Evolutionary conservation across 306 rosid genomes (phyloP).

Genomic region (Ochetophila trinervis): DNA sequence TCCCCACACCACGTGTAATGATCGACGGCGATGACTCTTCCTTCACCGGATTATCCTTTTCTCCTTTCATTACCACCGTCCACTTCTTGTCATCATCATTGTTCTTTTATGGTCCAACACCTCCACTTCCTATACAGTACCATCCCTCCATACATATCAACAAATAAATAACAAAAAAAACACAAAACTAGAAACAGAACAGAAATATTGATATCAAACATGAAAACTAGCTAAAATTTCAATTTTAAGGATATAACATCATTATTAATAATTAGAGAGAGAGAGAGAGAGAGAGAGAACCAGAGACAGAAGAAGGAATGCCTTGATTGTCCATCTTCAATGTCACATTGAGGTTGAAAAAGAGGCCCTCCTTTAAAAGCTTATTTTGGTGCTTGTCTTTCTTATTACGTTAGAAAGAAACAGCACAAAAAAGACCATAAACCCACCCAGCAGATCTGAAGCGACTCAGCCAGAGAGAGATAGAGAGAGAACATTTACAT

Average conservation of each 20-base stretch:
- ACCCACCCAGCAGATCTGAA: constrained; percentile 1
- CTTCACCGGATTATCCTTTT: constrained; percentile 18
- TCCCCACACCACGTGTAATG: constrained; percentile 22
- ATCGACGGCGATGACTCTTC: constrained; percentile 26
- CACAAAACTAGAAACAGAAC: not conserved
- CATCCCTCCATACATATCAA: not conserved
- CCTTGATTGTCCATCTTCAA: constrained; percentile 13
- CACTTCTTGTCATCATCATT: constrained; percentile 26
- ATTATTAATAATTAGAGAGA: no score
- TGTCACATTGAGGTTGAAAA: constrained; percentile 1
- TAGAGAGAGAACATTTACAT: not conserved
- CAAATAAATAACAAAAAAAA: not conserved
- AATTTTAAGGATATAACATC: not conserved
- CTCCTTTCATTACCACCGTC: constrained; percentile 28
- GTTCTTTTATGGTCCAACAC: constrained; percentile 37
- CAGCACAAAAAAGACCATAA: not conserved
- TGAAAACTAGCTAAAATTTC: not conserved
- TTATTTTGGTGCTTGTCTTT: constrained; percentile 15
- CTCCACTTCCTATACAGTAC: constrained; percentile 10
- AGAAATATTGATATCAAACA: not conserved
- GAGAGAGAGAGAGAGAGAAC: constrained; percentile 12
- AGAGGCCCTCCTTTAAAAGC: not conserved
- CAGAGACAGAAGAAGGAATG: constrained; percentile 4
- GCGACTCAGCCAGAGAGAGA: not conserved
- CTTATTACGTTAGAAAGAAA: not conserved